Evolutionary conservation across 805 yeast species (phyloP).

Genomic region (Starmerella stellata): DNA sequence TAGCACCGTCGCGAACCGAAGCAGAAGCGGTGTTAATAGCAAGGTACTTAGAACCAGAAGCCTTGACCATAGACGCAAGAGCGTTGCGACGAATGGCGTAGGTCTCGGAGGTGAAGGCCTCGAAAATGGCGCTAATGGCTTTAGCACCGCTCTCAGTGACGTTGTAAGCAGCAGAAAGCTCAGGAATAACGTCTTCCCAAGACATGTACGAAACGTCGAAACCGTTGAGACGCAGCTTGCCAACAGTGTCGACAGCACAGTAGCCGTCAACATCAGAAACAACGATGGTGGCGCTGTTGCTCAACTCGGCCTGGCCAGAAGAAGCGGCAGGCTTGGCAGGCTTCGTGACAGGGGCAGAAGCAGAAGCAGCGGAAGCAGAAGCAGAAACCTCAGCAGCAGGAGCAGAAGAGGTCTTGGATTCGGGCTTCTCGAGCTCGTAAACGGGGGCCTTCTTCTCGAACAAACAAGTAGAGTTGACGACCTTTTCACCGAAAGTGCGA

Average conservation of each 20-base stretch:
- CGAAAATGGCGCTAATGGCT: not conserved
- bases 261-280: not conserved
- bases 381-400: not conserved
- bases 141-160: not conserved
- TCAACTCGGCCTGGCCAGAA: not conserved
- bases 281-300: not conserved
- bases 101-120: constrained; percentile 23
- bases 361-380: not conserved
- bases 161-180: not conserved
- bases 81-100: constrained; percentile 29
- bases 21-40: constrained; percentile 1
- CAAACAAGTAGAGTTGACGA: not conserved
- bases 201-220: not conserved
- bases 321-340: not conserved
- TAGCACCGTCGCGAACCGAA: not conserved
- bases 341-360: not conserved
- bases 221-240: not conserved
- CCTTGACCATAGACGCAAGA: constrained; percentile 30
- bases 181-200: not conserved
- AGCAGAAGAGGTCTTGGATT: constrained; percentile 20
- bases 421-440: not conserved
- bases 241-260: not conserved
- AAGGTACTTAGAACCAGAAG: constrained; percentile 23
- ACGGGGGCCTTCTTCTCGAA: too few species aligned
- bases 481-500: constrained; percentile 13